Base-by-base conservation (phyloP, 257 asterid species). In the Paraleonurus japonicus region DNA sequence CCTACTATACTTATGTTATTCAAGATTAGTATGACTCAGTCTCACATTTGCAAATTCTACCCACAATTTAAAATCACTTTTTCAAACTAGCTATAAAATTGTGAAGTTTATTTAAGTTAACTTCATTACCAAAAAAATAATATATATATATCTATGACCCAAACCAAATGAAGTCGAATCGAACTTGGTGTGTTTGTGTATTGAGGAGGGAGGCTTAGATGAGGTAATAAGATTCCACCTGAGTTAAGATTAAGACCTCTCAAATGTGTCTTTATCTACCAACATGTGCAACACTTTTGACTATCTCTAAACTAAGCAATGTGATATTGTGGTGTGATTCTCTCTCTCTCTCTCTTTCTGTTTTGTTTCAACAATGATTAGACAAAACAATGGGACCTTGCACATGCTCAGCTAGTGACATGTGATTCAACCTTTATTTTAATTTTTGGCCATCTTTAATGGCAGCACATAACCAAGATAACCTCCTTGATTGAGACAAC, bases 401-500 rank as follows among this genome's bases (percentile, higher is more conserved):
- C 86, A 86, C 89, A 81, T 83, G 88, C 70, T 68, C 69, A 78
- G 15, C 78, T 74, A 75, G 77, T 69, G 80, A 79, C 85, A 72
- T 72, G 74, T 77, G 83, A 82, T 64, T 67, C 65, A 78, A 69
- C 53, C 74, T 65, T 78, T 39, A 47, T 79, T 50, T 77, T 64
- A 45, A 37, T 71, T 73, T 63, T 69, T 78, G 81, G 90, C 77
- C 81, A 77, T 79, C 84, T 76, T 60, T 75, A 72, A 58, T 57
- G 78, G 75, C 73, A 81, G 33, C 85, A 72, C 47, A 79, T 71
- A 51, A 73, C 72, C 81, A 47, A 77, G 47, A 80, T 75, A 78
- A 85, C 83, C 80, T 80, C 93, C 92, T 82, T 27, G 72, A 71
- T 82, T 84, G 97, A 84, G 89, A 89, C 95, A 60, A 51, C 43